These are phyloP conservation scores for Neostapfia colusana DNA, from an alignment of 176 grass and related monocot genomes.

Conservation along the genomic window DNA sequence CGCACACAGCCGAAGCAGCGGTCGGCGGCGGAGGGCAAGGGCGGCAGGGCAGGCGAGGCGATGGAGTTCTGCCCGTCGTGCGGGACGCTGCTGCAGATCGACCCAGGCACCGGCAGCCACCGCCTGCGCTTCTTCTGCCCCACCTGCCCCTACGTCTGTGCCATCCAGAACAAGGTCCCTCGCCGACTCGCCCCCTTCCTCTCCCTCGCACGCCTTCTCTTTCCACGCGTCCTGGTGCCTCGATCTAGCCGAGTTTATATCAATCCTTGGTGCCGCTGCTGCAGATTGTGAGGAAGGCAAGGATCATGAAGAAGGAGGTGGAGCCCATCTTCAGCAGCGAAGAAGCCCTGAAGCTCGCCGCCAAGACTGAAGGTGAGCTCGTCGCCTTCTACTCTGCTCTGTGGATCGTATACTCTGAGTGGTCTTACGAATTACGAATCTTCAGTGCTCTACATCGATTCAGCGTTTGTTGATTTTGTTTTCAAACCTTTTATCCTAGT, in stretches of 20 bases:
- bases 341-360: slow-evolving; percentile 50
- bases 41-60: background rate
- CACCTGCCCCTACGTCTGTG: slow-evolving; percentile 69
- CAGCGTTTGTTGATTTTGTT: too few species aligned
- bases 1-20: background rate
- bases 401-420: background rate
- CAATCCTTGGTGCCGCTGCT: background rate
- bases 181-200: background rate
- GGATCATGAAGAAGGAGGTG: slow-evolving; percentile 60
- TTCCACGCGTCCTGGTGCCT: background rate
- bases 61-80: slow-evolving; percentile 91
- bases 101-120: slow-evolving; percentile 53
- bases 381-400: slow-evolving; percentile 7
- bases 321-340: slow-evolving; percentile 57
- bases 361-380: slow-evolving; percentile 53
- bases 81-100: slow-evolving; percentile 70
- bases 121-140: slow-evolving; percentile 63
- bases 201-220: background rate
- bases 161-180: slow-evolving; percentile 59
- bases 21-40: background rate
- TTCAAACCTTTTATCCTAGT: background rate
- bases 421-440: background rate
- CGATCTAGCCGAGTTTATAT: slow-evolving; percentile 8
- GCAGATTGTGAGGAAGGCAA: slow-evolving; percentile 72
- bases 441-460: too few species aligned